Evolutionary conservation across 2,329 filamentous ascomycete genomes (phyloP).

Genomic region (Xylaria sp.): DNA sequence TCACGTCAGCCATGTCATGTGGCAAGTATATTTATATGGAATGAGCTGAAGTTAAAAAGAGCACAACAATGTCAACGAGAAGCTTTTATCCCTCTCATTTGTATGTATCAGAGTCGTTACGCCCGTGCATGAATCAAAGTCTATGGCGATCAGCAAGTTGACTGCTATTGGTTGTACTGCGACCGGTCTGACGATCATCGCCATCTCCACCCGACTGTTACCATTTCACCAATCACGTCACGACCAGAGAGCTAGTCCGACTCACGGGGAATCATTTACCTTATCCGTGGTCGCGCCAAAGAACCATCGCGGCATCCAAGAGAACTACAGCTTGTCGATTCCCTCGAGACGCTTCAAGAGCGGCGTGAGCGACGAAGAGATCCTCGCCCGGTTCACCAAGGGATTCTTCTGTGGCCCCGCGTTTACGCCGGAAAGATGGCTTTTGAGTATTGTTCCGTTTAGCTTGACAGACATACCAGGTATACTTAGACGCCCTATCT

Average conservation of each 20-base stretch:
- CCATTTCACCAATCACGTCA: slow-evolving; percentile 18
- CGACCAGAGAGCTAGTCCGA: slow-evolving; percentile 11
- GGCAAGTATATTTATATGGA: too few relatives aligned
- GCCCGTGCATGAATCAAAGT: background rate
- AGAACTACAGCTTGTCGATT: slow-evolving; percentile 22
- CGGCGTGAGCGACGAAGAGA: slow-evolving; percentile 20
- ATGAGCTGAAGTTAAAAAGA: background rate
- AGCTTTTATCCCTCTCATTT: background rate
- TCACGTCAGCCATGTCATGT: background rate
- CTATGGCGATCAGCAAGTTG: slow-evolving; percentile 21
- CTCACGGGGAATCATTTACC: slow-evolving; percentile 12
- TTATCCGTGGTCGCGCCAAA: slow-evolving; percentile 4
- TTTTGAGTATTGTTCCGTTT: slow-evolving; percentile 1
- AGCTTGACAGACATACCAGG: slow-evolving; percentile 17
- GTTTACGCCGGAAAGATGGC: slow-evolving; percentile 16
- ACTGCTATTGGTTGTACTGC: slow-evolving; percentile 13
- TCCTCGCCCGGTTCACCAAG: slow-evolving; percentile 20
- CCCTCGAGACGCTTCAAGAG: slow-evolving; percentile 3
- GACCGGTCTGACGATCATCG: slow-evolving; percentile 7
- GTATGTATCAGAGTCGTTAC: background rate
- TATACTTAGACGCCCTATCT: background rate
- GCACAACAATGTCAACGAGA: background rate
- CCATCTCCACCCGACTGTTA: slow-evolving; percentile 12
- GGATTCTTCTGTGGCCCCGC: slow-evolving; percentile 16
- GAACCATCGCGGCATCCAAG: slow-evolving; percentile 1